Evolutionary conservation across 306 rosid genomes (phyloP).

Genomic region (Betula pendula): DNA sequence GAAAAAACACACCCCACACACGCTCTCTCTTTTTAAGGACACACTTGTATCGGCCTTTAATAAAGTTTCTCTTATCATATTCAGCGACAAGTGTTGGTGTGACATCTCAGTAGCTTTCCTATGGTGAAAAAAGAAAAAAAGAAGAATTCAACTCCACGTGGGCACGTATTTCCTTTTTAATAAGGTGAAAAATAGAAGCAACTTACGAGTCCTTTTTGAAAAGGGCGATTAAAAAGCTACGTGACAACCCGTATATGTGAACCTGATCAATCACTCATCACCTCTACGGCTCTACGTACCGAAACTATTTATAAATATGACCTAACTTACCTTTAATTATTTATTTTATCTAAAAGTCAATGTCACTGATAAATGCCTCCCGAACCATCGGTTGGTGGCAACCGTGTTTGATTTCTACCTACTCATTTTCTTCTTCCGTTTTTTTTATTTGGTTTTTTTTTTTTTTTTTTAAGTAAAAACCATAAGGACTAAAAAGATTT

Average conservation of each 20-base stretch:
- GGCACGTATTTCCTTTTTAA: neutral
- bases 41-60: constrained; percentile 39
- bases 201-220: neutral
- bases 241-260: neutral
- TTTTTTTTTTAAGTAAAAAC: too few species aligned
- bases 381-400: too few species aligned
- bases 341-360: too few species aligned
- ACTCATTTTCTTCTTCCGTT: too few species aligned
- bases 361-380: too few species aligned
- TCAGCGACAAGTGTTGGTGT: constrained; percentile 50
- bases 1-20: neutral
- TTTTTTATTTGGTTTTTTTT: too few species aligned
- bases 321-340: too few species aligned
- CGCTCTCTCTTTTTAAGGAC: neutral
- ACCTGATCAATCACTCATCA: too few species aligned
- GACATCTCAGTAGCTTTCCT: constrained; percentile 48
- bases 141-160: constrained; percentile 48
- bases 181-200: neutral
- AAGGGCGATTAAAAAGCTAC: neutral
- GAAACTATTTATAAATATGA: too few species aligned
- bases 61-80: constrained; percentile 41
- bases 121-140: constrained; percentile 1
- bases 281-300: too few species aligned
- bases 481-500: too few species aligned
- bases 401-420: too few species aligned